These are phyloP conservation scores for Plasmodium reichenowi DNA, from an alignment of 169 alveolate genomes.

Conservation along the genomic window DNA sequence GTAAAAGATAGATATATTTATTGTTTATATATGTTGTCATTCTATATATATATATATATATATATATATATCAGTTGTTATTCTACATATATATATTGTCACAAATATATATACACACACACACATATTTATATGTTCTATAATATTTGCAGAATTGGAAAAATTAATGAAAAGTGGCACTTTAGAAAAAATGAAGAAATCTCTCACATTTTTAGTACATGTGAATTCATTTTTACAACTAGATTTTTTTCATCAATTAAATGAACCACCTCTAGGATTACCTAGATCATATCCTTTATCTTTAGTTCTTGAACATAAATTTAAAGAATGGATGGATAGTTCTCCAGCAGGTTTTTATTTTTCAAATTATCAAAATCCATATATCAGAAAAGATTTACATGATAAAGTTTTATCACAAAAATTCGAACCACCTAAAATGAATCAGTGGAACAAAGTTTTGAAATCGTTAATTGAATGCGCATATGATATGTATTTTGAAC, in stretches of 20 bases:
- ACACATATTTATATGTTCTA: background rate
- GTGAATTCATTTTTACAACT: slow-evolving; percentile 43
- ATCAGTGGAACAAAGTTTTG: slow-evolving; percentile 1
- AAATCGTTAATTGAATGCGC: background rate
- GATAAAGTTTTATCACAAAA: slow-evolving; percentile 3
- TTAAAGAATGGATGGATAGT: background rate
- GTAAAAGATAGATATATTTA: too few species aligned
- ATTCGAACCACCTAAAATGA: slow-evolving; percentile 17
- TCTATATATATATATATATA: background rate
- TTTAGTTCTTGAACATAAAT: slow-evolving; percentile 21
- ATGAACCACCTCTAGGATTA: slow-evolving; percentile 20
- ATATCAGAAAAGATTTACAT: background rate
- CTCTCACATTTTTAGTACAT: slow-evolving; percentile 19
- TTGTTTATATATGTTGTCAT: too few species aligned
- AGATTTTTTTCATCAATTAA: slow-evolving; percentile 44
- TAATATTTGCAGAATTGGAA: slow-evolving; percentile 11
- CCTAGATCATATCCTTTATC: slow-evolving; percentile 11
- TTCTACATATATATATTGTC: background rate
- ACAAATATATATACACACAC: too few species aligned
- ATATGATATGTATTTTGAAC: slow-evolving; percentile 44
- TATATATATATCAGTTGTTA: background rate
- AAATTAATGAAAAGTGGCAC: slow-evolving; percentile 5
- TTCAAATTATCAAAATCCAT: slow-evolving; percentile 33
- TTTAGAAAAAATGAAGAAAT: slow-evolving; percentile 45
- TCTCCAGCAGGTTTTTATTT: slow-evolving; percentile 23